Evolutionary conservation across 129 eudicot genomes (phyloP), one percentile per base, ranked within the genome.

Genomic region (Glebionis coronaria): DNA sequence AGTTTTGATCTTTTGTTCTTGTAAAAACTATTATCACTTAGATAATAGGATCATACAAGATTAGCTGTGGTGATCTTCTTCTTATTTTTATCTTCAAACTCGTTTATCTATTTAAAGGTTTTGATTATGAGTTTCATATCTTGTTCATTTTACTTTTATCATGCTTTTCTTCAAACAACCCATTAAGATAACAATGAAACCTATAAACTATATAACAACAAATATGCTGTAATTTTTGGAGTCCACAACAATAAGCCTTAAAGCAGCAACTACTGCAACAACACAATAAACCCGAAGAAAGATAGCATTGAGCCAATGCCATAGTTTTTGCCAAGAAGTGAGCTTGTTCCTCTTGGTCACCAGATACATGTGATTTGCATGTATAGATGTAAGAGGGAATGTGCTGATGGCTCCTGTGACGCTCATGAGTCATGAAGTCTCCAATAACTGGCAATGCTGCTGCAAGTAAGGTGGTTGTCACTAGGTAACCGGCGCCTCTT

Each of bases 401-500:
- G 97, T 89, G 76, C 93, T 94, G 28, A 94, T 73, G 14, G 99
- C 97, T 13, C 99, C 99, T 0, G 97, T 86, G 8, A 94, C 85
- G 76, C 85, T n/a, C n/a, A n/a, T n/a, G n/a, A n/a, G n/a, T 79
- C 97, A 94, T 94, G 73, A 94, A 94, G 74, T 94, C 99, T 65
- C 99, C 97, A 14, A 94, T 63, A 78, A 94, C 90, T 6, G 99
- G 99, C 44, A 94, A 50, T 31, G 87, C 68, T 0, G 99, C 99
- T 0, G 99, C 77, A 0, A 94, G 71, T 16, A 94, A 73, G 29
- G 97, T 84, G 71, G 85, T 94, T 13, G 84, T 0, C 0, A 77
- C 80, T 21, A 94, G 40, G 72, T 89, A 94, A 49, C 97, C n/a
- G n/a, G n/a, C 85, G 12, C 95, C 99, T 67, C 99, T 82, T 44